Evolutionary conservation across 2,329 filamentous ascomycete species (phyloP), one percentile per base, ranked within the genome.

Genomic region (Pyricularia sp.): DNA sequence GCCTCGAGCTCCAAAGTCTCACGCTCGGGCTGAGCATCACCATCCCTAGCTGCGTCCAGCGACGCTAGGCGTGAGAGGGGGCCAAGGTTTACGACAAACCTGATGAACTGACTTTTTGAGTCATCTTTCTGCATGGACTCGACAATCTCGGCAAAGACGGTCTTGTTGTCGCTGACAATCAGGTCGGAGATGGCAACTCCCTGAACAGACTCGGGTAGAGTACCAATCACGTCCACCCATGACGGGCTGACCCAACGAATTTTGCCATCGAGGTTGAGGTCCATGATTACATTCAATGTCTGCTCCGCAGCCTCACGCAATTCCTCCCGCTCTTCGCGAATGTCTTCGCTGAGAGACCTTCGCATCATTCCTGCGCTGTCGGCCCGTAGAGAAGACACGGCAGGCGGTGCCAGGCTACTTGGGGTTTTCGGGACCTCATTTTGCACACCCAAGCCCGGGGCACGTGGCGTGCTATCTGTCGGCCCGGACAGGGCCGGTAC

Each of bases 241-340:
- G 93, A 97, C 13, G 93, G 91, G 74, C 93, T 97, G 71, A 96
- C 93, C 91, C 94, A 99, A 77, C 92, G 89, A 71, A 99, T 89
- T 67, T 86, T 89, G 69, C 91, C 91, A 73, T 97, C 90, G 65
- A 97, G 83, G 72, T 92, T 91, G 69, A 99, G 82, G 78, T 99
- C 93, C 73, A 99, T 84, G 74, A 99, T 96, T 68, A 96, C 90
- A 76, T 97, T 99, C 74, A 96, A 82, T 26, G 93, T 97, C 78
- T 97, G 91, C 77, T 97, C 93, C 63, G 93, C 94, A 55, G 93
- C 94, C 78, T 96, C 91, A 73, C 93, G 92, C 70, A 99, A 83
- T 74, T 97, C 93, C 73, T 96, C 90, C 68, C 93, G 86, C 78
- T 97, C 92, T 73, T 96, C 91, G 70, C 91, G 88, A 71, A 97